These are phyloP conservation scores for Yamadazyma sp. DNA, from an alignment of 1,139 yeast genomes.

Conservation along the genomic window DNA sequence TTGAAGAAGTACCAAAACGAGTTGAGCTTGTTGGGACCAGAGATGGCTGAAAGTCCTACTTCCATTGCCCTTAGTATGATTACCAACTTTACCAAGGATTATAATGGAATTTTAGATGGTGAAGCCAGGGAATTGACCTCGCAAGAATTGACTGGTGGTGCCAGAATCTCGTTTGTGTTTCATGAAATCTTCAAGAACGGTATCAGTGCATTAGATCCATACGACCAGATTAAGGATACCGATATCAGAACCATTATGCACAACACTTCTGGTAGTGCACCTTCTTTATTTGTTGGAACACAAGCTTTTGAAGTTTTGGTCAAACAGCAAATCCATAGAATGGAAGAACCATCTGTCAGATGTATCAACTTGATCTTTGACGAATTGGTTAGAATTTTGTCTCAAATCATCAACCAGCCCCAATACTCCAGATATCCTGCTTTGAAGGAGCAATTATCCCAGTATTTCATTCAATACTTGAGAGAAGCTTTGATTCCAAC, in stretches of 20 bases:
- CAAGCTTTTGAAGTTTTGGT: constrained; percentile 96
- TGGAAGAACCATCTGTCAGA: constrained; percentile 90
- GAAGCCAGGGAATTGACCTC: constrained; percentile 86
- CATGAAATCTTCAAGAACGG: constrained; percentile 96
- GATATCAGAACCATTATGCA: constrained; percentile 98
- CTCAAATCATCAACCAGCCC: constrained; percentile 80
- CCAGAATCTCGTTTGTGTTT: constrained; percentile 95
- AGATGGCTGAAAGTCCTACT: constrained; percentile 81
- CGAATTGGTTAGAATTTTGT: constrained; percentile 86
- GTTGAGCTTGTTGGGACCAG: constrained; percentile 76
- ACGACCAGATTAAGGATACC: constrained; percentile 93
- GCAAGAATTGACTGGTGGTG: constrained; percentile 92
- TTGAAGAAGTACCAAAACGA: constrained; percentile 83
- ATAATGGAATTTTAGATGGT: constrained; percentile 89
- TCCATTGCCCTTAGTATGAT: constrained; percentile 88
- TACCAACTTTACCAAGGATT: constrained; percentile 90
- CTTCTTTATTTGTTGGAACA: constrained; percentile 96
- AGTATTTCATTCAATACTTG: constrained; percentile 75
- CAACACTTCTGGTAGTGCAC: constrained; percentile 95
- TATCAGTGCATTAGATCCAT: constrained; percentile 89
- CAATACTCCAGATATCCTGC: constrained; percentile 87
- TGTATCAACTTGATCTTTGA: constrained; percentile 91
- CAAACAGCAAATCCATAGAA: constrained; percentile 89
- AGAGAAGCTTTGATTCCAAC: constrained; percentile 84
- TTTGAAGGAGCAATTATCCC: constrained; percentile 81